These are phyloP conservation scores for Ophiostoma piceae DNA, from an alignment of 2,329 filamentous ascomycete species.

Conservation along the genomic window DNA sequence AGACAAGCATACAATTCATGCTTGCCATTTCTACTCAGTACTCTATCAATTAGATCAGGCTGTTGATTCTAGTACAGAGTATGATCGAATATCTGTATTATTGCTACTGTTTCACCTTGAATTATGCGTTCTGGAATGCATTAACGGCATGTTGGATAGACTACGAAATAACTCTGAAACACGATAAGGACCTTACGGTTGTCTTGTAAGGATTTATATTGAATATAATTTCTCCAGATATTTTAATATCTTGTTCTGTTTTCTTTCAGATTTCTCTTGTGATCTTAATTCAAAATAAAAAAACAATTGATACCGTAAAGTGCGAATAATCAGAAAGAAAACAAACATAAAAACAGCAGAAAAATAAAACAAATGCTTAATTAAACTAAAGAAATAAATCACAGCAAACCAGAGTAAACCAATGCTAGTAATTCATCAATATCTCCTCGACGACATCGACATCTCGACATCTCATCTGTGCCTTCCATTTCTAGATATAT, in stretches of 20 bases:
- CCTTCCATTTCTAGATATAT: background rate
- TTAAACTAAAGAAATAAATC: no score
- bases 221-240: background rate
- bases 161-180: background rate
- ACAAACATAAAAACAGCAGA: no score
- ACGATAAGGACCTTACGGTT: background rate
- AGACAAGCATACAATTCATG: background rate
- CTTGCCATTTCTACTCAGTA: background rate
- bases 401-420: no score
- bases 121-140: background rate
- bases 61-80: background rate
- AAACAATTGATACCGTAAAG: no score
- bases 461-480: background rate
- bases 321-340: no score
- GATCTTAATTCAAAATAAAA: no score
- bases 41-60: background rate
- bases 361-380: no score
- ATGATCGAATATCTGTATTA: no score
- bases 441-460: background rate
- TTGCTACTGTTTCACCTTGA: slow-evolving; percentile 9
- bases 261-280: no score
- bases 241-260: background rate
- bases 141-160: background rate
- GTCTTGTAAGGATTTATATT: no score
- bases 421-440: no score